phyloP scores from a whole-genome alignment of 1,284 basidiomycete genomes.

The Porogramme epimiltina region DNA sequence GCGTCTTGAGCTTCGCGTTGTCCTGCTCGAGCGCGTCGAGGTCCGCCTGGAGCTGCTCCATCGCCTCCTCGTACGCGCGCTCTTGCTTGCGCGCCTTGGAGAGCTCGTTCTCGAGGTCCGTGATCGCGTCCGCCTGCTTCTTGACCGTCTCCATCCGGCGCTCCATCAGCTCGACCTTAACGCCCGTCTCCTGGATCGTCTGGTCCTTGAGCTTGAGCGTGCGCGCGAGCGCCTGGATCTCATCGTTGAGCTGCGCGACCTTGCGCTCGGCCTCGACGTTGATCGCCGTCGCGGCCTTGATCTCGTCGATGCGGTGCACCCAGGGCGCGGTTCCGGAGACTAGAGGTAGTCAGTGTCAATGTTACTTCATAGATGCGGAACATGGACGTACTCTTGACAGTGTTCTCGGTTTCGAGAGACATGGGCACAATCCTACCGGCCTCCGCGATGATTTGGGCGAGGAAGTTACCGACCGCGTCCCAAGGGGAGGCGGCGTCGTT shows the following conservation, averaged over 20 bases:
- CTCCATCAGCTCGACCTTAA: constrained; percentile 96
- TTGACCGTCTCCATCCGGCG: constrained; percentile 88
- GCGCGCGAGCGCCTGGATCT: constrained; percentile 84
- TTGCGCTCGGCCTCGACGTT: constrained; percentile 93
- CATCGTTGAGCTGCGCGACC: constrained; percentile 83
- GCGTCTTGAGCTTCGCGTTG: constrained; percentile 78
- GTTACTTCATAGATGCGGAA: not conserved
- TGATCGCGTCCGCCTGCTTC: constrained; percentile 84
- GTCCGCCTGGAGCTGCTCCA: constrained; percentile 91
- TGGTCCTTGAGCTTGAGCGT: constrained; percentile 88
- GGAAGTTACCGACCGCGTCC: constrained; percentile 74
- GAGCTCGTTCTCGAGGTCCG: constrained; percentile 81
- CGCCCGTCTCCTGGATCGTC: constrained; percentile 82
- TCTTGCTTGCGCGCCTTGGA: constrained; percentile 85
- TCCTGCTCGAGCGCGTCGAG: constrained; percentile 87
- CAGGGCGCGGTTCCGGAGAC: constrained; percentile 85
- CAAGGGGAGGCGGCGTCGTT: constrained; percentile 67
- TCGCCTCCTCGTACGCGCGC: constrained; percentile 87
- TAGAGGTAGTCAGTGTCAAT: constrained; percentile 31
- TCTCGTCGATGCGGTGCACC: constrained; percentile 83
- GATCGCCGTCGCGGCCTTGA: constrained; percentile 81
- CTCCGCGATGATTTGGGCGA: constrained; percentile 72
- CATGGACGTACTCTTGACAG: constrained; percentile 67
- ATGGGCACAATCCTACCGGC: constrained; percentile 70
- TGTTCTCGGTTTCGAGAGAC: constrained; percentile 76